These are phyloP conservation scores for Debaryomycetaceae sp. DNA, from an alignment of 1,139 yeast species.

Conservation along the genomic window DNA sequence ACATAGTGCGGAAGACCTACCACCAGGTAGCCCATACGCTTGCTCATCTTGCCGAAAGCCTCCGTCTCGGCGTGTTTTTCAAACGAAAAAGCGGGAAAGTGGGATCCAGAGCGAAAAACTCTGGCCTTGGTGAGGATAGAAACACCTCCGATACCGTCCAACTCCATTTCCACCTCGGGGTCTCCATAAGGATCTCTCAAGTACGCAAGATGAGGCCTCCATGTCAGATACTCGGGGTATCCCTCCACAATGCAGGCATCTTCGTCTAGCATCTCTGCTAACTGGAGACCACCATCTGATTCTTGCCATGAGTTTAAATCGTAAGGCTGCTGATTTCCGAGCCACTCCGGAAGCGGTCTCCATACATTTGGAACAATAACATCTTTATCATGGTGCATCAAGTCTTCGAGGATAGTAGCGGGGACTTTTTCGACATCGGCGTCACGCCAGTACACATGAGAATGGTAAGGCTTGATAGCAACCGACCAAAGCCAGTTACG, in stretches of 20 bases:
- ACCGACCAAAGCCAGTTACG: slow-evolving; percentile 44
- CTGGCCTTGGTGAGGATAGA: slow-evolving; percentile 71
- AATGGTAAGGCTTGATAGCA: slow-evolving; percentile 41
- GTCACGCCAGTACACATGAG: slow-evolving; percentile 46
- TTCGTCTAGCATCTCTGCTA: slow-evolving; percentile 69
- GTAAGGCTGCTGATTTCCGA: slow-evolving; percentile 82
- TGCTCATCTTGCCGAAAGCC: slow-evolving; percentile 80
- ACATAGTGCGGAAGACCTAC: slow-evolving; percentile 84
- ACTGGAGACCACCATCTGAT: slow-evolving; percentile 68
- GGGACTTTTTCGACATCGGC: slow-evolving; percentile 46
- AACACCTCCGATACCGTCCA: slow-evolving; percentile 90
- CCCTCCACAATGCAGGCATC: slow-evolving; percentile 91
- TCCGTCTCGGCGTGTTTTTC: slow-evolving; percentile 91
- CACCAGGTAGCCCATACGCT: slow-evolving; percentile 71
- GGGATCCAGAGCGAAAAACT: slow-evolving; percentile 72
- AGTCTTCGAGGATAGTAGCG: slow-evolving; percentile 39
- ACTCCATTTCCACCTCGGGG: slow-evolving; percentile 75
- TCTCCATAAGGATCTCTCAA: slow-evolving; percentile 80
- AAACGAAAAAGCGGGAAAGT: slow-evolving; percentile 85
- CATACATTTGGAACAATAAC: slow-evolving; percentile 75
- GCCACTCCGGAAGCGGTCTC: slow-evolving; percentile 88
- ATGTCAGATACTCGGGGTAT: slow-evolving; percentile 82
- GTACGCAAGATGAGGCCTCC: slow-evolving; percentile 88
- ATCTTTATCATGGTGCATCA: slow-evolving; percentile 44
- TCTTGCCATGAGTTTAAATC: slow-evolving; percentile 91